Evolutionary conservation across 139 green algal species (phyloP).

Genomic region (Limnomonas spitsbergensis): DNA sequence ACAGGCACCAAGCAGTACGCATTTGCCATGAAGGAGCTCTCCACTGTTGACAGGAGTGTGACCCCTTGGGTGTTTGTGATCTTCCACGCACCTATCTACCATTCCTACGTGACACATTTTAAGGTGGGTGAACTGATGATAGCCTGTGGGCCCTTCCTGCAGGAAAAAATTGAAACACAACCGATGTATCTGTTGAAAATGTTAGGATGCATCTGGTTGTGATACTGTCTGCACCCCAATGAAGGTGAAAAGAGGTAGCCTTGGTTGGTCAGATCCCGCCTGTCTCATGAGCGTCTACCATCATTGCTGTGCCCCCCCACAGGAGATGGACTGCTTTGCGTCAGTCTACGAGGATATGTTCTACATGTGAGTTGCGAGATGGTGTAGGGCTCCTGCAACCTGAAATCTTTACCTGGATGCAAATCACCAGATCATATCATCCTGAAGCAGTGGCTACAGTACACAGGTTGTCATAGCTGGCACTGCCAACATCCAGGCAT

Average conservation of each 20-base stretch:
- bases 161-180: background rate
- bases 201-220: background rate
- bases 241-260: too few species aligned
- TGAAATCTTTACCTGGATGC: too few species aligned
- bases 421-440: too few species aligned
- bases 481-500: too few species aligned
- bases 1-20: background rate
- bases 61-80: slow-evolving; percentile 11
- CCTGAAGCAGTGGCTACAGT: background rate
- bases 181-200: background rate
- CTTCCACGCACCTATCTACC: slow-evolving; percentile 11
- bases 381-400: background rate
- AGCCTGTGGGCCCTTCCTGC: too few species aligned
- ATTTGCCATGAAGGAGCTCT: background rate
- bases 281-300: background rate
- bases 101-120: slow-evolving; percentile 32
- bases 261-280: background rate
- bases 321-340: slow-evolving; percentile 37
- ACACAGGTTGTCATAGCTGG: too few species aligned
- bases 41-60: background rate
- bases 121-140: too few species aligned
- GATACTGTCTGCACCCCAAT: too few species aligned
- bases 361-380: slow-evolving; percentile 25
- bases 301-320: background rate
- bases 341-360: slow-evolving; percentile 32